Evolutionary conservation across 345 rosid species (phyloP).

Genomic region (Hibiscus trionum): DNA sequence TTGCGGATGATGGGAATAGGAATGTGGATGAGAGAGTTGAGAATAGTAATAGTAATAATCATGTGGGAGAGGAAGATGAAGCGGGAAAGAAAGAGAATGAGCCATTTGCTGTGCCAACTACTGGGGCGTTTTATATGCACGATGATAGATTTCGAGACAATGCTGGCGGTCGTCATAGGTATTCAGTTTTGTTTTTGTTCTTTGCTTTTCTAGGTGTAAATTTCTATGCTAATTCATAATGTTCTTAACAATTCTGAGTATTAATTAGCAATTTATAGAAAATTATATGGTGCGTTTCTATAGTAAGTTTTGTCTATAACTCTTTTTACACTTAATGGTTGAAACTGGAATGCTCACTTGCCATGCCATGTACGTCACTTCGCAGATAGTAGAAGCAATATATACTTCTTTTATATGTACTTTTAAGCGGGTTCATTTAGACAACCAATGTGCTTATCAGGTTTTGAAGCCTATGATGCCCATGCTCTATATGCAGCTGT

Average conservation of each 20-base stretch:
- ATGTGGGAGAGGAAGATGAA: slow-evolving; percentile 25
- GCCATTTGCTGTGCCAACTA: slow-evolving; percentile 94
- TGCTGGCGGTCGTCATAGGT: slow-evolving; percentile 62
- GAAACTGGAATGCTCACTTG: not conserved
- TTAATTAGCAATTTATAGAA: not conserved
- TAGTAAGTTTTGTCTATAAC: not conserved
- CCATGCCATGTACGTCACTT: not conserved
- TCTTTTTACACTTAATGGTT: not conserved
- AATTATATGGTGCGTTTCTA: not conserved
- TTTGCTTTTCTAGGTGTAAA: not conserved
- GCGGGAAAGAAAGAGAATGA: slow-evolving; percentile 65
- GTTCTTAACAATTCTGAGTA: not conserved
- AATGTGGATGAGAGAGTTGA: slow-evolving; percentile 2
- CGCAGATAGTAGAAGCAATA: not conserved
- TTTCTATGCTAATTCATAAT: not conserved
- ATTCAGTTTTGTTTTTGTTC: not conserved
- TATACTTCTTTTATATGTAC: no score
- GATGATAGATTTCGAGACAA: slow-evolving; percentile 83
- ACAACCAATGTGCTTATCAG: not conserved
- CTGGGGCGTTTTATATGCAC: slow-evolving; percentile 96
- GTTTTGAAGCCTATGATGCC: not conserved
- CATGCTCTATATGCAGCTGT: no score
- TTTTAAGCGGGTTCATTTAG: not conserved
- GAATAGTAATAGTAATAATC: slow-evolving; percentile 12
- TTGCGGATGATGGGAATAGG: not conserved